A percentile compares a stretch with the other conserved stretches of the same genome.
Evolutionary conservation across 768 basidiomycete species (phyloP).

Genomic region (Boletus vermiculosoides): DNA sequence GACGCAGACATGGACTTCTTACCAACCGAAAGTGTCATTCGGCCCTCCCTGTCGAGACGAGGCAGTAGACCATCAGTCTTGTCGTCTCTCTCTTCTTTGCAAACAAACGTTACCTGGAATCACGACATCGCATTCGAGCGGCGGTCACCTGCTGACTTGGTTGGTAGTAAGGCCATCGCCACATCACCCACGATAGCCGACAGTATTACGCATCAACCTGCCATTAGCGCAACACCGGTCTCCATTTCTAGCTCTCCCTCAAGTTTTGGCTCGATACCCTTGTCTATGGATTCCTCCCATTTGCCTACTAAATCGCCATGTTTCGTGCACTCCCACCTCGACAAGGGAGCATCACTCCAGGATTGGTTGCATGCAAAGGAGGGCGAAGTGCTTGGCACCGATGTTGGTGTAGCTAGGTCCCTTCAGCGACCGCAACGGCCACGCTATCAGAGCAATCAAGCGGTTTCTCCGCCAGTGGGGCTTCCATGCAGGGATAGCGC

Average conservation of each 20-base stretch:
- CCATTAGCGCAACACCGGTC: constrained; percentile 11
- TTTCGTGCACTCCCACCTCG: constrained; percentile 90
- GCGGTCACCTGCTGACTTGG: constrained; percentile 21
- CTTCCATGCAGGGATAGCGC: constrained; percentile 18
- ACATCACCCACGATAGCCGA: constrained; percentile 23
- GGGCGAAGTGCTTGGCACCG: constrained; percentile 24
- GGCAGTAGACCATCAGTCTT: constrained; percentile 30
- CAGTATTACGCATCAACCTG: constrained; percentile 15
- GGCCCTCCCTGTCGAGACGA: constrained; percentile 40
- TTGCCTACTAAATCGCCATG: constrained; percentile 65
- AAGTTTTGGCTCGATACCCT: constrained; percentile 26
- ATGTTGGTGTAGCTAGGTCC: constrained; percentile 52
- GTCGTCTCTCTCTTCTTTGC: constrained; percentile 27
- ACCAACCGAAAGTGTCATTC: constrained; percentile 24
- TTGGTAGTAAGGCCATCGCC: constrained; percentile 21
- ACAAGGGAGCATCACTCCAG: constrained; percentile 73
- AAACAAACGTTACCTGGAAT: constrained; percentile 35
- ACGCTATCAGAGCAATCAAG: constrained; percentile 8
- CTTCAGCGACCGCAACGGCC: constrained; percentile 35
- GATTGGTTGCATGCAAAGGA: constrained; percentile 62
- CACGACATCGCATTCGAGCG: constrained; percentile 38
- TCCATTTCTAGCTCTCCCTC: constrained; percentile 32
- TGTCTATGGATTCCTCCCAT: constrained; percentile 25
- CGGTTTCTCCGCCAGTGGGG: constrained; percentile 11
- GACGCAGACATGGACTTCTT: constrained; percentile 10